Base-by-base conservation (phyloP, 495 filamentous ascomycete species). In the Talaromyces thailandensis region DNA sequence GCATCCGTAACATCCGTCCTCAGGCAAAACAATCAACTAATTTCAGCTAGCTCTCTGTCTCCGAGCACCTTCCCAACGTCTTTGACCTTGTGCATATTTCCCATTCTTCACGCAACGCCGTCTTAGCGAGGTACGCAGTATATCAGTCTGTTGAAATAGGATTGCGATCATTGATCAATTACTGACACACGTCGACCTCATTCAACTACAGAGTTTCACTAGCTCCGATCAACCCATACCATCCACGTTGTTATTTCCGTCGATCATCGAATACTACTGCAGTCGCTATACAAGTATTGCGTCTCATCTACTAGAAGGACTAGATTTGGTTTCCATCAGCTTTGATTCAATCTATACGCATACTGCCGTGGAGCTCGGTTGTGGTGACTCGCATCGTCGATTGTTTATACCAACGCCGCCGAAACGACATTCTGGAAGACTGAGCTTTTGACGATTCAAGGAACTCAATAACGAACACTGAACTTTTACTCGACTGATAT, bases 221-320 rank as follows among this genome's bases (percentile, higher is more conserved):
- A 31, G 29, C 52, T 32, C 28, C 56, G 14, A 45, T 40, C 31
- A 45, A 25, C 57, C 23, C 18, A 18, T 26, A 59, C 57, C 56
- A 35, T 50, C 37, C 18, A 57, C 29, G 37, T 56, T 53, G 45
- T 26, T 60, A 21, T 32, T 37, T 48, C 63, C 65, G 67, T 60
- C 62, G 56, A 63, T 48, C 43, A 48, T 21, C 43, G 43, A 45
- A 18, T 45, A 45, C n/a, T 3, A 8, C 43, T 48, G 43, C 43
- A 48, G 43, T 12, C 18, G n/a, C 43, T 2, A 48, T 21, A 21
- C 43, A 2, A 48, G 16, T 18, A 48, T 8, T 23, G 5, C 1
- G 43, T 21, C n/a, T 21, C 9, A 7, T 21, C 21, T 18, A 18
- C 21, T 18, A 48, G 6, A 21, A 48, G 43, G 6, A 48, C 21